phyloP scores from a whole-genome alignment of 768 basidiomycete genomes.

The Tricholoma flavovirens region DNA sequence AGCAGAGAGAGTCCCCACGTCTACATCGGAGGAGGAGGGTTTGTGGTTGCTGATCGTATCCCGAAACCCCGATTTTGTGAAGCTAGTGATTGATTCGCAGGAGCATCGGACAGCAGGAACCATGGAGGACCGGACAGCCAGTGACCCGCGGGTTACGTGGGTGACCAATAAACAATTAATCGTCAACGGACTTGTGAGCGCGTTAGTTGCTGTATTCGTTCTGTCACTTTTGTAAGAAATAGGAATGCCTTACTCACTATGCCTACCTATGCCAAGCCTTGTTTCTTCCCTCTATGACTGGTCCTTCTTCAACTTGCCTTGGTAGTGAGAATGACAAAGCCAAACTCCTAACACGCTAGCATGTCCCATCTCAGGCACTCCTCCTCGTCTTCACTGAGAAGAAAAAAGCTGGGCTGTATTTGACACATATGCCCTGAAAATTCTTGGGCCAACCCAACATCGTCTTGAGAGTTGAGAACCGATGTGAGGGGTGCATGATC shows the following conservation, averaged over 20 bases:
- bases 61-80: constrained; percentile 20
- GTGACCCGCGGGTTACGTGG: constrained; percentile 9
- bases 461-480: too few species aligned
- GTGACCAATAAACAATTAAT: constrained; percentile 14
- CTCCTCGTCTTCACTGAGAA: too few species aligned
- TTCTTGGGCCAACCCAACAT: too few species aligned
- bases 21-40: constrained; percentile 7
- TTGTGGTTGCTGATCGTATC: constrained; percentile 32
- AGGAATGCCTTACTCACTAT: not conserved
- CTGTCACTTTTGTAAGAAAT: too few species aligned
- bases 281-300: too few species aligned
- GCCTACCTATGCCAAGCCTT: constrained; percentile 2
- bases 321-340: too few species aligned
- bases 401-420: too few species aligned
- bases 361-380: too few species aligned
- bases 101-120: constrained; percentile 18
- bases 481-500: too few species aligned
- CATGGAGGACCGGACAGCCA: constrained; percentile 7
- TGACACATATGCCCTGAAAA: too few species aligned
- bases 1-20: constrained; percentile 5
- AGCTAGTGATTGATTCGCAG: constrained; percentile 20
- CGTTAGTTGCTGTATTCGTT: constrained; percentile 10
- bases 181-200: constrained; percentile 12
- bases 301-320: too few species aligned
- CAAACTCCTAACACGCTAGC: too few species aligned